These are phyloP conservation scores for Endothia cerciana DNA, from an alignment of 2,329 filamentous ascomycete species.

Conservation along the genomic window DNA sequence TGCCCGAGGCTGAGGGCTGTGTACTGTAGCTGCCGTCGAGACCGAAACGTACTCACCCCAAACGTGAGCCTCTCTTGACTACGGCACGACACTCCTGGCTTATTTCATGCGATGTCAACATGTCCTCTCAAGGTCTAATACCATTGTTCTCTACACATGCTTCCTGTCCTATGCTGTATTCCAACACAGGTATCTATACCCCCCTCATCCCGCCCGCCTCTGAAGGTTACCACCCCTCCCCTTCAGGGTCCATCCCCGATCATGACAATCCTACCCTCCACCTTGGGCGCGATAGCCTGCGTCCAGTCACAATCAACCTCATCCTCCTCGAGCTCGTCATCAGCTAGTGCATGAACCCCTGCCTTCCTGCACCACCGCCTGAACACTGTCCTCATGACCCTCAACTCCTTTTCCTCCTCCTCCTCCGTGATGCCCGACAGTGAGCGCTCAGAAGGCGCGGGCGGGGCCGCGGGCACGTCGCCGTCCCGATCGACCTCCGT, in stretches of 20 bases:
- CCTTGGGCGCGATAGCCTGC: constrained; percentile 72
- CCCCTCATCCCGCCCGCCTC: neutral
- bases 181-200: neutral
- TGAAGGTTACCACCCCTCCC: neutral
- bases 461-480: constrained; percentile 33
- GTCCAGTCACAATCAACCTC: constrained; percentile 76
- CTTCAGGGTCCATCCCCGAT: constrained; percentile 32
- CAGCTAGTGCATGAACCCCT: constrained; percentile 59
- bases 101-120: no score
- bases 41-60: no score
- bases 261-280: constrained; percentile 75
- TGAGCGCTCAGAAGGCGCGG: constrained; percentile 31
- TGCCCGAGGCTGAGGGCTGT: no score
- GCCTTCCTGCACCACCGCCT: constrained; percentile 74
- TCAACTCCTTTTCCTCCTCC: constrained; percentile 56
- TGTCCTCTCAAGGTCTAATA: no score
- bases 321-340: constrained; percentile 60
- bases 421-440: constrained; percentile 38
- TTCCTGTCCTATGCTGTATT: no score
- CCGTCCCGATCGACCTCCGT: constrained; percentile 36
- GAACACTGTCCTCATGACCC: constrained; percentile 70
- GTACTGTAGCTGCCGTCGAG: no score
- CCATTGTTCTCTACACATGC: no score
- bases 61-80: no score
- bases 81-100: no score